Percentiles rank a stretch among this genome's conserved stretches.
Conservation (phyloP, 148 eudicot species). For the Persicaria tinctoria region DNA sequence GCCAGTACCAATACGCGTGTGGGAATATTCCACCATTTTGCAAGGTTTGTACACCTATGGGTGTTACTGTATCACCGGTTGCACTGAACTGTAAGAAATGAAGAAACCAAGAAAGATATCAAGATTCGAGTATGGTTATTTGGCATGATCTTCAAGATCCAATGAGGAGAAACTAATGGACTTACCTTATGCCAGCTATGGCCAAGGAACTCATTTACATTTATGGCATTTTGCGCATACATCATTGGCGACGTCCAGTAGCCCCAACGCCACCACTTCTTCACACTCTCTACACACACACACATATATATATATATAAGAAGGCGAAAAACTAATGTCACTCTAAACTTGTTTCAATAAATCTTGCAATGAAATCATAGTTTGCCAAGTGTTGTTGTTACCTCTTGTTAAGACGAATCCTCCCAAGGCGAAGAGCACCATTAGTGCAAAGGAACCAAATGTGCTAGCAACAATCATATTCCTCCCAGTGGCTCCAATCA, state of each 20-base stretch:
- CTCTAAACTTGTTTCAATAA: not conserved
- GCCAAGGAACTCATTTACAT: slow-evolving; percentile 70
- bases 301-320: too few species aligned
- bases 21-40: slow-evolving; percentile 32
- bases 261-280: slow-evolving; percentile 84
- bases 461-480: slow-evolving; percentile 50
- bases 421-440: slow-evolving; percentile 42
- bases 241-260: slow-evolving; percentile 74
- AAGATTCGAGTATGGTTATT: not conserved
- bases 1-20: slow-evolving; percentile 54
- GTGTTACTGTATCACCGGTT: slow-evolving; percentile 15
- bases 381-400: slow-evolving; percentile 16
- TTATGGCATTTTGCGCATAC: slow-evolving; percentile 59
- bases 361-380: not conserved
- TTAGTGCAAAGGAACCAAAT: slow-evolving; percentile 47
- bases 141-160: not conserved
- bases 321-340: not conserved
- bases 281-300: slow-evolving; percentile 37
- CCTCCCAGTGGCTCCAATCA: slow-evolving; percentile 52
- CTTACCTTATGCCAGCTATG: slow-evolving; percentile 57
- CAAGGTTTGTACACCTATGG: slow-evolving; percentile 31
- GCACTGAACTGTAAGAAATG: slow-evolving; percentile 21
- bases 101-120: not conserved
- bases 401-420: slow-evolving; percentile 64
- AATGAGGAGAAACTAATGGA: not conserved